Base-by-base conservation (phyloP, 768 basidiomycete species). In the Boletus subcaerulescens region DNA sequence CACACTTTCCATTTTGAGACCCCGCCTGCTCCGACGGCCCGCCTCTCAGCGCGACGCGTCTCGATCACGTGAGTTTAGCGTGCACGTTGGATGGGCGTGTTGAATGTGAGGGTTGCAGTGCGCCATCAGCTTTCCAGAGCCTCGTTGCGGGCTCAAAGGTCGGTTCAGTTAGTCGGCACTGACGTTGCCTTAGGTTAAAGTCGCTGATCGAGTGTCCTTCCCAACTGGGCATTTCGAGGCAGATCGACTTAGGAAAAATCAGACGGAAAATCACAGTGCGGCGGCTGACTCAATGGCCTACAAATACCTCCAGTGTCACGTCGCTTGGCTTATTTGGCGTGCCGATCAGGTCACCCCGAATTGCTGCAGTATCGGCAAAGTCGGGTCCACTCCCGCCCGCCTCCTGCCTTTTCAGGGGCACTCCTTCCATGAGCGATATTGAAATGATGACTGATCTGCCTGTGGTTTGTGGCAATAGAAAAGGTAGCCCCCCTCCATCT, bases 391-490 rank as follows among this genome's bases (percentile, higher is more conserved):
- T 52, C 45, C 31, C 48, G 29, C 51, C 57, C 60, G 57, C 15
- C 46, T 54, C 47, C 40, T 62, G 56, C 58, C 68, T 62, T 61
- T 64, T 64, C 62, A 68, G 68, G 69, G 61, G 64, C 24, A 10
- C n/a, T 24, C 58, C 41, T 40, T 43, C 58, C 54, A 35, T 24
- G 59, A 48, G 17, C 24, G 48, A 62, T 68, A 66, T 69, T 70
- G 50, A 70, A 72, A 71, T 72, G 58, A 62, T 71, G 67, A 70
- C 58, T 62, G 67, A 70, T 67, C 57, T 56, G 52, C 56, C 50
- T 43, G 44, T 54, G 39, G 50, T 49, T 48, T 55, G 60, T 63
- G 60, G 48, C 55, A 64, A 62, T 72, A 71, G 62, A 72, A 69
- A 71, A 70, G 56, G 58, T 59, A 17, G 44, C 39, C 31, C 51